Base-by-base conservation (phyloP, 192 early-diverging fungal genomes). In the Backusella mclennaniae region DNA sequence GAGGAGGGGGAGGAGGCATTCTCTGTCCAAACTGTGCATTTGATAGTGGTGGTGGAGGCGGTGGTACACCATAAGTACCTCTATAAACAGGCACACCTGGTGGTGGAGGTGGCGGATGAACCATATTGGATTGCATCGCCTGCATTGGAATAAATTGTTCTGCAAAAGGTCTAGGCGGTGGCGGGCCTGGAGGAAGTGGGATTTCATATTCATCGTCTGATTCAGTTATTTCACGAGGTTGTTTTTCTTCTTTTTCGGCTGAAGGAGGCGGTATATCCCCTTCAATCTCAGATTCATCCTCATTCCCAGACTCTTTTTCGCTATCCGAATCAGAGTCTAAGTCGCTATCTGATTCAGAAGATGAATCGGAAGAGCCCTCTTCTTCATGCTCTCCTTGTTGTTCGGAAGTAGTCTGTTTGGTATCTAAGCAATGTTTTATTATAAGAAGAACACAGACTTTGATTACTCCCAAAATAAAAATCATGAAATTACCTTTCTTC, bases 141-240 rank as follows among this genome's bases (percentile, higher is more conserved):
- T 36, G 49, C 35, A 73, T 69, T 8, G 75, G 71, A 44, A 35
- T n/a, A 29, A 81, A 36, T 56, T 82, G 79, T 46, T 66, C 75
- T 15, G 67, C 29, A 70, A 81, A 84, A 36, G 80, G 86, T 69
- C 75, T 76, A n/a, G 76, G 77, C 36, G 82, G 85, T 42, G 84
- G 85, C 11, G 83, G 81, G 0, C 84, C 83, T 41, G 79, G 84
- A 31, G 77, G 82, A 29, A 79, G 59, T 56, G 79, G 83, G 19
- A 82, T 77, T 36, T 81, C 80, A 73, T 73, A 67, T 19, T 82
- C 80, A 56, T 75, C 73, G 49, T 74, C 76, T 3, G 73, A 73
- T 53, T 80, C 74, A 21, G 49, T 66, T 33, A 52, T 41, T 35
- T 59, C 70, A 44, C 26, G 33, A 59, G 67, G 53, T 69, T 68